Conservation (phyloP, 306 rosid genomes). For the Sicyos edulis region DNA sequence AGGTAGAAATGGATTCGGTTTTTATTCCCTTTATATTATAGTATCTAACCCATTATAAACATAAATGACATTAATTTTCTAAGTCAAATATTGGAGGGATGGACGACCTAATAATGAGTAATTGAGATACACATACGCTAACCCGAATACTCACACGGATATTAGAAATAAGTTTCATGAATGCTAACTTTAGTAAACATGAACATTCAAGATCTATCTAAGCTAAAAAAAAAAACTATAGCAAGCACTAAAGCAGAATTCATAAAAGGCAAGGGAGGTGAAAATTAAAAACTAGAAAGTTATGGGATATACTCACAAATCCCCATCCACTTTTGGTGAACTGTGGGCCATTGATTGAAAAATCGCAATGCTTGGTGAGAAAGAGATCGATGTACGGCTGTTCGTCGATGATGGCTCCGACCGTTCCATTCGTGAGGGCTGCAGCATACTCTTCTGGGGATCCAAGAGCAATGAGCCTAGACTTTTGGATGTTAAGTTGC, state of each 20-base stretch:
- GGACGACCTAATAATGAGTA: no score
- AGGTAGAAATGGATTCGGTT: no score
- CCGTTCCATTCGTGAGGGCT: constrained; percentile 39
- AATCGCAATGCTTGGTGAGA: constrained; percentile 39
- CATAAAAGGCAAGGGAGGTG: neutral
- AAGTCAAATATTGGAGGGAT: no score
- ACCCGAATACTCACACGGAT: no score
- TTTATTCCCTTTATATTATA: no score
- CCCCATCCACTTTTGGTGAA: constrained; percentile 58
- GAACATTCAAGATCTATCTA: no score
- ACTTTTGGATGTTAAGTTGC: constrained; percentile 35
- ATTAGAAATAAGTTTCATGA: no score
- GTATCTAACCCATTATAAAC: no score
- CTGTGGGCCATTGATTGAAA: constrained; percentile 30
- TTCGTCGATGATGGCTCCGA: constrained; percentile 47
- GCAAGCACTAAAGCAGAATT: neutral
- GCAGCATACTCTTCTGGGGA: constrained; percentile 41
- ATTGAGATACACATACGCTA: no score
- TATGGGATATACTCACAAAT: constrained; percentile 36
- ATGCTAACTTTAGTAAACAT: no score
- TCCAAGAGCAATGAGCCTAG: constrained; percentile 50
- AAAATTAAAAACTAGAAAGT: neutral
- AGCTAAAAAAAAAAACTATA: no score
- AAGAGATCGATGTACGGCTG: constrained; percentile 41
- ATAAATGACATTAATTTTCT: no score